Conservation (phyloP, 805 yeast genomes). For the Wickerhamomyces hampshirensis region DNA sequence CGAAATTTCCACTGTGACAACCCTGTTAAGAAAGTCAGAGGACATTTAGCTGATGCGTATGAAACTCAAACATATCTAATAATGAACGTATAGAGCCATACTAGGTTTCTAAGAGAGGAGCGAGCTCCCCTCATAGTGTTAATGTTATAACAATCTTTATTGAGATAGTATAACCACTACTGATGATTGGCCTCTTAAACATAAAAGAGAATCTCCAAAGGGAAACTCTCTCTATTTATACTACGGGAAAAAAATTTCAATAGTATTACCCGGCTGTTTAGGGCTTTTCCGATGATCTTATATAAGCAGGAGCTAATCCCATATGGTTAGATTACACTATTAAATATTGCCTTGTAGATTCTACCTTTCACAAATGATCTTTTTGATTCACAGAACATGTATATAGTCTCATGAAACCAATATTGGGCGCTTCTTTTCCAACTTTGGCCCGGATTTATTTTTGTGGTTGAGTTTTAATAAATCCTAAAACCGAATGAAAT, state of each 20-base stretch:
- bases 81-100: slow-evolving; percentile 21
- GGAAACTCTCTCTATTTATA: slow-evolving; percentile 30
- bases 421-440: too few species aligned
- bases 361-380: too few species aligned
- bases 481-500: slow-evolving; percentile 23
- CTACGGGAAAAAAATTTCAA: slow-evolving; percentile 4
- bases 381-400: too few species aligned
- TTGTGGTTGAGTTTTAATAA: too few species aligned
- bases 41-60: slow-evolving; percentile 59
- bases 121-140: slow-evolving; percentile 23
- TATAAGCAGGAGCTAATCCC: too few species aligned
- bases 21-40: slow-evolving; percentile 70
- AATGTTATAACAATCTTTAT: slow-evolving; percentile 53
- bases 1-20: slow-evolving; percentile 69
- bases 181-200: slow-evolving; percentile 47
- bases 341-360: too few species aligned
- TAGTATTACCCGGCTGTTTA: slow-evolving; percentile 14
- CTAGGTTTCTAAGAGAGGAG: slow-evolving; percentile 26
- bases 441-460: too few species aligned
- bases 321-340: too few species aligned
- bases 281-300: too few species aligned
- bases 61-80: slow-evolving; percentile 21
- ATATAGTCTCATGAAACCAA: too few species aligned
- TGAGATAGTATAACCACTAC: slow-evolving; percentile 80
- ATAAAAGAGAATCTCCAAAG: slow-evolving; percentile 6